A percentile compares a stretch with the other conserved stretches of the same genome.
These are phyloP conservation scores for Mycena maculata DNA, from an alignment of 768 basidiomycete species.

Conservation along the genomic window DNA sequence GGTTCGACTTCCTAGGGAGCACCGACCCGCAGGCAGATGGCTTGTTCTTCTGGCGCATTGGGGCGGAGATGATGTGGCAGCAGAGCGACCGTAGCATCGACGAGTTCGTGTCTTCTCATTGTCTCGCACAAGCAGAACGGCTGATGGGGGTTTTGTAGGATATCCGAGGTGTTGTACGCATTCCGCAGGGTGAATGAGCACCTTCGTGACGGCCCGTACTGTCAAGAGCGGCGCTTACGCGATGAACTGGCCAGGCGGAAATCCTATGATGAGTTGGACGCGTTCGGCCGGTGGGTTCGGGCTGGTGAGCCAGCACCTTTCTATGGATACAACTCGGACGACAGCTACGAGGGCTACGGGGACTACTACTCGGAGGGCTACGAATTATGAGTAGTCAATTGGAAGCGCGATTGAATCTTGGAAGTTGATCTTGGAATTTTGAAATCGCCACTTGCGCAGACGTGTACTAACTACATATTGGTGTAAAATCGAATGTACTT, in stretches of 20 bases:
- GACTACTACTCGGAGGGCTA: no score
- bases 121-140: background rate
- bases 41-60: slow-evolving; percentile 20
- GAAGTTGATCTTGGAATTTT: no score
- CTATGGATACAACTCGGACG: no score
- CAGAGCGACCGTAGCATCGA: slow-evolving; percentile 11
- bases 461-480: no score
- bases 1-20: background rate
- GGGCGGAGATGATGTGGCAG: slow-evolving; percentile 25
- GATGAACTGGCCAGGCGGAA: background rate
- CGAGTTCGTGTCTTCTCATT: slow-evolving; percentile 17
- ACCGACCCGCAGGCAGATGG: background rate
- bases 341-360: no score
- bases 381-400: no score
- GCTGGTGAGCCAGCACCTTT: no score
- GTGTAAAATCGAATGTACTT: no score
- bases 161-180: slow-evolving; percentile 5
- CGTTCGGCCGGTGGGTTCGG: slow-evolving; percentile 12
- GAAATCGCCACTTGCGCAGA: no score
- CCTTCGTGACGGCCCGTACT: background rate
- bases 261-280: slow-evolving; percentile 10
- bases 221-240: background rate
- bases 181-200: slow-evolving; percentile 17
- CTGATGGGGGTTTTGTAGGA: background rate
- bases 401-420: no score